Base-by-base conservation (phyloP, 306 rosid species). In the Trifolium fragiferum region DNA sequence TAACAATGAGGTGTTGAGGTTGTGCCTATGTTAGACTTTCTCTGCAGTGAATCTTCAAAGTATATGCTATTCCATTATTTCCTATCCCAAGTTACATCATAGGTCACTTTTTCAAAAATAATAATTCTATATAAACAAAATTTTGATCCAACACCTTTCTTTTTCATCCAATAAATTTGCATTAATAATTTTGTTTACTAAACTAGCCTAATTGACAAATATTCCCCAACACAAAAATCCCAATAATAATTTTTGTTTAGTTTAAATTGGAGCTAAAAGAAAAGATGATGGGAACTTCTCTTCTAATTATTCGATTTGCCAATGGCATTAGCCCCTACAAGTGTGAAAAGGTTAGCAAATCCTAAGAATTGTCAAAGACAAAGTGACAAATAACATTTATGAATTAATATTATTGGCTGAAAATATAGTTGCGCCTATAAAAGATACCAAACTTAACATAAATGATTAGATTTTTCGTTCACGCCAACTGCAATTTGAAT, bases 21-120 rank as follows among this genome's bases (percentile, higher is more conserved):
- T n/a, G n/a, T n/a, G n/a, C n/a, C n/a, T n/a, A n/a, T n/a, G n/a
- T n/a, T n/a, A n/a, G n/a, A n/a, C n/a, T n/a, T n/a, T n/a, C n/a
- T 49, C 50, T 70, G 50, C 1, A 4, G 10, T 44, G 64, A 50
- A 78, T 62, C 15, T 65, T 65, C 25, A 53, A 66, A 0, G 37
- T 57, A 18, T 30, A 76, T 66, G 58, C 32, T 38, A 75, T 75
- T 64, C 72, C 79, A 33, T 63, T 64, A 11, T 64, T 63, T n/a
- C 55, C 15, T 37, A 51, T 38, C 38, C 55, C 40, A 53, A 21
- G 67, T 54, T 66, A 68, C 75, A 47, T 59, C 51, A 68, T 2
- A 77, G 5, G 62, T 77, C 80, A 68, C 40, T 68, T 55, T 77
- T 62, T 6, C 33, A 30, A 59, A 4, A 9, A 59, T 0, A 59